Evolutionary conservation across 164 flowering plant species (phyloP), one percentile per base, ranked within the genome.

Genomic region (Magnolia sinica): DNA sequence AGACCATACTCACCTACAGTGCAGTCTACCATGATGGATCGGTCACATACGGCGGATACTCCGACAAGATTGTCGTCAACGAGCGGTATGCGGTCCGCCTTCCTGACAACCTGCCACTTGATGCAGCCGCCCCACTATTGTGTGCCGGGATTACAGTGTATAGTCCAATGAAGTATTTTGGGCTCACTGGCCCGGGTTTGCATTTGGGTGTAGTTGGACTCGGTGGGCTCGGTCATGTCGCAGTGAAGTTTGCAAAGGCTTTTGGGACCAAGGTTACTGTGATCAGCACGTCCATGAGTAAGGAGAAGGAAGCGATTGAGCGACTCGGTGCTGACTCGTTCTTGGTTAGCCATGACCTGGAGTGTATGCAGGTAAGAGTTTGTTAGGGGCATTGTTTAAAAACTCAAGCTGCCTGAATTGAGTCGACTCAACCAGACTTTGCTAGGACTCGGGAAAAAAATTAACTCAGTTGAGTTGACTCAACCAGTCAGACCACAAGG

Each of bases 261-360:
- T 77, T 76, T 14, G 83, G 81, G 45, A 76, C 65, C 11, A 83
- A 75, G 19, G 87, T 87, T 0, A 84, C 90, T 0, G 87, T 84
- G 8, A 78, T 86, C 10, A 86, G 88, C 55, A 84, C 86, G 16
- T 86, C 87, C 0, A 76, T 84, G 0, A 70, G 64, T 20, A 87
- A 87, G 78, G 77, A 83, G 77, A 22, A 73, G 64, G 90, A 86
- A 55, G 88, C 88, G 8, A 16, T 83, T 1, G 75, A 84, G 20
- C 64, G 29, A 52, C 85, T 83, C 31, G 75, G 79, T 11, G 79
- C 79, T 8, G 79, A 77, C 71, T 8, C 50, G 16, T 72, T 77
- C 52, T 50, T 87, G 55, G 77, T 86, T 16, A 87, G 89, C 81
- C 72, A 55, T 14, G 82, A 87, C 64, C 77, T 19, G 10, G 83